These are phyloP conservation scores for Tulasnella sp. DNA, from an alignment of 768 basidiomycete genomes.

Conservation along the genomic window DNA sequence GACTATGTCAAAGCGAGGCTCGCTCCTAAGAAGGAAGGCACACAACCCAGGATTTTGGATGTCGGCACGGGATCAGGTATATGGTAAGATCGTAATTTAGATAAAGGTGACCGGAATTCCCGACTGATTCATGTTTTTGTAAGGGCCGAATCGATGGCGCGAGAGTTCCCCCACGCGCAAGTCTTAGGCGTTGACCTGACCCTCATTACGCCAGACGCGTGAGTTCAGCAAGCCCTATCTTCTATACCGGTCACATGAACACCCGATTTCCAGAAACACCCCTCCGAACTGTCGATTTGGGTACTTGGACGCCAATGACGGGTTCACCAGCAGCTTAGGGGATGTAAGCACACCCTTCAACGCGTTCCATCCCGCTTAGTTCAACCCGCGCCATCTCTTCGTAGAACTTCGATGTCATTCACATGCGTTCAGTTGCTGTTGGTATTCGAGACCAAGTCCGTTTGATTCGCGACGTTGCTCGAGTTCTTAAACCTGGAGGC, in stretches of 20 bases:
- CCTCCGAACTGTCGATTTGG: constrained; percentile 10
- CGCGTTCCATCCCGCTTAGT: background rate
- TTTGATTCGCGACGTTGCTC: constrained; percentile 17
- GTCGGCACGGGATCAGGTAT: constrained; percentile 4
- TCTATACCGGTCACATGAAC: background rate
- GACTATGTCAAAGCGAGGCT: background rate
- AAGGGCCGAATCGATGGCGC: constrained; percentile 24
- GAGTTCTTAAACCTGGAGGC: constrained; percentile 10
- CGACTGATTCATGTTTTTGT: background rate
- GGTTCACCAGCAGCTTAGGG: background rate
- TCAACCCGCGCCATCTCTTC: background rate
- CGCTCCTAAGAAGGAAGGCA: background rate
- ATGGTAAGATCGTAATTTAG: background rate
- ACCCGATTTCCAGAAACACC: background rate
- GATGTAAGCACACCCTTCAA: background rate
- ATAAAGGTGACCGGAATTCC: background rate
- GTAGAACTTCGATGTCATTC: constrained; percentile 20
- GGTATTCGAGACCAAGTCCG: constrained; percentile 14
- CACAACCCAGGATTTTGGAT: background rate
- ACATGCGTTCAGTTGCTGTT: background rate
- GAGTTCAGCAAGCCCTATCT: background rate
- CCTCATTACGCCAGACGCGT: background rate
- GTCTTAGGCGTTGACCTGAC: constrained; percentile 15
- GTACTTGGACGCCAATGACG: background rate
- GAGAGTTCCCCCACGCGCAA: constrained; percentile 19